Conservation (phyloP, 345 rosid species). For the Combretum micranthum region DNA sequence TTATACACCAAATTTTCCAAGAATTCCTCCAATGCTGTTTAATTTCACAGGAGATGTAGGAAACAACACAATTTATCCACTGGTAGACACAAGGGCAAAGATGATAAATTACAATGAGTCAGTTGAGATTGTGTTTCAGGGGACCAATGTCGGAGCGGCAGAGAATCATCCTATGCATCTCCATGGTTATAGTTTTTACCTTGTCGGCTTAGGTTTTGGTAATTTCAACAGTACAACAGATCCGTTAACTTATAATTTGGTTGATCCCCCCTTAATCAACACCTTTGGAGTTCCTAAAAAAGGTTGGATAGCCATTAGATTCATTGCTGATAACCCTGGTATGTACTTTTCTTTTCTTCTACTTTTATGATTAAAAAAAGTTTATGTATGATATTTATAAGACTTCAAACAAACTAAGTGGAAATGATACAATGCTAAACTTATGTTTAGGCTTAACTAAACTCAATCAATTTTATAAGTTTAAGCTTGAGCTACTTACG, state of each 20-base stretch:
- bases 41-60: constrained; percentile 29
- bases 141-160: constrained; percentile 22
- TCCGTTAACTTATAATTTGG: constrained; percentile 20
- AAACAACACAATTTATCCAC: neutral
- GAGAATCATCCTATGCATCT: constrained; percentile 39
- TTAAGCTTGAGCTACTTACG: too few species aligned
- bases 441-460: too few species aligned
- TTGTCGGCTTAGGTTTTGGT: constrained; percentile 32
- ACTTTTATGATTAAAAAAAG: too few species aligned
- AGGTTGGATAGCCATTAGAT: constrained; percentile 29
- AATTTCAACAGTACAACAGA: constrained; percentile 23
- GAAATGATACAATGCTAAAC: too few species aligned
- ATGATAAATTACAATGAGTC: constrained; percentile 21
- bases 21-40: constrained; percentile 9
- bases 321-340: constrained; percentile 34
- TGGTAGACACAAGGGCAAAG: constrained; percentile 20
- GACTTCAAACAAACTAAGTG: too few species aligned
- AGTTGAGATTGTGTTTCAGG: constrained; percentile 37
- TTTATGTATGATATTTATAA: too few species aligned
- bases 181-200: constrained; percentile 36
- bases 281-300: constrained; percentile 21
- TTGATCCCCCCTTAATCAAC: constrained; percentile 35
- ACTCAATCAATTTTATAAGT: too few species aligned
- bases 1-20: constrained; percentile 7
- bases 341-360: neutral